Base-by-base conservation (phyloP, 2,329 filamentous ascomycete genomes). In the Phialemoniopsis sp. region DNA sequence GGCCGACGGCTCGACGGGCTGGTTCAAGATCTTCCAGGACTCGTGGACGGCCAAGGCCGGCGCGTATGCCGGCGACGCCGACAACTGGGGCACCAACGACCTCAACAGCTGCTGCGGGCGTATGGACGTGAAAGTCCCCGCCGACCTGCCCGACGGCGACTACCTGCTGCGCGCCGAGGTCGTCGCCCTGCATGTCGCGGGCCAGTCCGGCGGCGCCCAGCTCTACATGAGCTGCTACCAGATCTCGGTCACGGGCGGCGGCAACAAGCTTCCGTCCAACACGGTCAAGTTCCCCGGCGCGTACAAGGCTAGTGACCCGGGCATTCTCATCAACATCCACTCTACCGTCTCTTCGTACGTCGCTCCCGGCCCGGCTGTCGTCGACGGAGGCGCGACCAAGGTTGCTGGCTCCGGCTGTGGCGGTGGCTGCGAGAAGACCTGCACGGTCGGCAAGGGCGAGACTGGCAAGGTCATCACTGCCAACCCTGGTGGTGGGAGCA, bases 1-100 rank as follows among this genome's bases (percentile, higher is more conserved):
- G 2, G 63, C 65, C 29, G 55, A 59, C 37, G 61, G 61, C 29
- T 60, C 59, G 26, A 53, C 55, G 7, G 52, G 53, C 4, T 73
- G 68, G 67, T 72, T 73, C 58, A 74, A 74, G 57, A 59, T 73
- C 46, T 67, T 59, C 48, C 59, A 66, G 46, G 54, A 60, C 40
- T 62, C 64, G 1, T 64, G 61, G 60, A 49, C 56, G 4, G 36
- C 45, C 36, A 54, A 52, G 31, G 12, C 52, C 5, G 35, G 43
- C 1, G 53, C 49, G 3, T 30, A 35, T 13, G 63, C 61, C 14
- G 60, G 61, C 8, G 56, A 59, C 15, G 53, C 53, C 32, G 65
- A 67, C 42, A 54, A 52, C 46, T 68, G 66, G 66, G 65, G 63
- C 17, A 66, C 60, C 10, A 44, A 44, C 36, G 42, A 44, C 26